Base-by-base conservation (phyloP, 108 stramenopile species). In the Fragilariopsis cylindrus region DNA sequence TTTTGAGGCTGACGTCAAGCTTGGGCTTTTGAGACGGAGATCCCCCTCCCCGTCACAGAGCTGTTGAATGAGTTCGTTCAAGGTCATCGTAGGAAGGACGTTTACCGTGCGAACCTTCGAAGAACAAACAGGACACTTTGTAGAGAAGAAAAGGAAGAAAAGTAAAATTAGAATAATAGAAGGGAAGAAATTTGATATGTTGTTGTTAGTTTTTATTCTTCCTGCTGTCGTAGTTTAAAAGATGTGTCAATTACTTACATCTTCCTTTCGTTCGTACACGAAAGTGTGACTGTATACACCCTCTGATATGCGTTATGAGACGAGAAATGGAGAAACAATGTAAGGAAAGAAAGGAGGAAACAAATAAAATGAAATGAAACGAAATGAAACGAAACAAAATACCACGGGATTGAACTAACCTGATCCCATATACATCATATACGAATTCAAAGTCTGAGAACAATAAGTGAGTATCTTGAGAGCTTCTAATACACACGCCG, bases 381-480 rank as follows among this genome's bases (percentile, higher is more conserved):
- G 12, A 63, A 30, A 30, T 2, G 30, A 30, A 30, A 30, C 30
- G 21, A 60, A 60, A 18, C 9, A 3, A 18, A 60, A 93, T 7
- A 82, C 82, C 74, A 94, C 94, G 13, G 95, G 92, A 71, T 92
- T 86, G 11, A 80, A 76, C 96, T 93, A 55, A 82, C 82, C 15
- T 30, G 80, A 82, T 53, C 93, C 95, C 93, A 94, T 89, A 76
- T 96, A 96, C 95, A 96, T 96, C 87, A 92, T 91, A 82, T 96
- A 96, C n/a, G 92, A 98, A 76, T 99, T 99, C 48, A 99, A 77
- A 48, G 83, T 87, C 83, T 99, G 98, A 12, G 95, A 94, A 54
- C 76, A 83, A 82, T 90, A 97, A 6, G 98, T 95, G 42, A 99
- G 65, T 8, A 97, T 71, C 83, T 99, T 99, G 74, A 99, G 73